phyloP scores from a whole-genome alignment of 768 basidiomycete genomes.

The Lepiota venenata region DNA sequence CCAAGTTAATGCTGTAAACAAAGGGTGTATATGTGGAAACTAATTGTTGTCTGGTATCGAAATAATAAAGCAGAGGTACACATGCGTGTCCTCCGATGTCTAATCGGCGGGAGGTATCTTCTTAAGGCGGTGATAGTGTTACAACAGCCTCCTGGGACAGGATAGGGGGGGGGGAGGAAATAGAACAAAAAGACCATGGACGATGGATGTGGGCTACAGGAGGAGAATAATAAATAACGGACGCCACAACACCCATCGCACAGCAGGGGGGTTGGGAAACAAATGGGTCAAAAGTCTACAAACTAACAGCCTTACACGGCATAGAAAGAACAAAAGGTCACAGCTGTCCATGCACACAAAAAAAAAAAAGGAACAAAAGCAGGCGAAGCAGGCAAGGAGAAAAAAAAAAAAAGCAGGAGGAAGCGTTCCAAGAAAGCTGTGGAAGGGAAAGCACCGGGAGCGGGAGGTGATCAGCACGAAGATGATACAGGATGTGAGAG shows the following conservation, averaged over 20 bases:
- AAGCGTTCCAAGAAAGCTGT: slow-evolving; percentile 9
- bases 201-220: slow-evolving; percentile 5
- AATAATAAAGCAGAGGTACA: slow-evolving; percentile 1
- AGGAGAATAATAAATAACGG: slow-evolving; percentile 4
- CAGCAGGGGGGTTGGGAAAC: slow-evolving; percentile 5
- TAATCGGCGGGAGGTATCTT: slow-evolving; percentile 12
- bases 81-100: slow-evolving; percentile 8
- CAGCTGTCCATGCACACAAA: slow-evolving; percentile 5
- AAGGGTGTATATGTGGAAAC: slow-evolving; percentile 4
- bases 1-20: slow-evolving; percentile 2
- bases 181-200: neutral
- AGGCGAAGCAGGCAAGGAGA: slow-evolving; percentile 5
- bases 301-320: neutral
- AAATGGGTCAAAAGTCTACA: neutral
- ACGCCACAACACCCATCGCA: slow-evolving; percentile 6
- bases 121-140: neutral
- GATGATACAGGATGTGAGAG: slow-evolving; percentile 12
- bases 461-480: neutral
- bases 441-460: neutral
- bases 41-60: slow-evolving; percentile 10
- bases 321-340: slow-evolving; percentile 2
- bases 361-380: slow-evolving; percentile 4
- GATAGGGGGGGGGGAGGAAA: neutral
- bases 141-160: slow-evolving; percentile 10
- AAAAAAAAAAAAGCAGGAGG: neutral